phyloP scores from a whole-genome alignment of 768 basidiomycete species.

The Pleurotus pulmonarius region DNA sequence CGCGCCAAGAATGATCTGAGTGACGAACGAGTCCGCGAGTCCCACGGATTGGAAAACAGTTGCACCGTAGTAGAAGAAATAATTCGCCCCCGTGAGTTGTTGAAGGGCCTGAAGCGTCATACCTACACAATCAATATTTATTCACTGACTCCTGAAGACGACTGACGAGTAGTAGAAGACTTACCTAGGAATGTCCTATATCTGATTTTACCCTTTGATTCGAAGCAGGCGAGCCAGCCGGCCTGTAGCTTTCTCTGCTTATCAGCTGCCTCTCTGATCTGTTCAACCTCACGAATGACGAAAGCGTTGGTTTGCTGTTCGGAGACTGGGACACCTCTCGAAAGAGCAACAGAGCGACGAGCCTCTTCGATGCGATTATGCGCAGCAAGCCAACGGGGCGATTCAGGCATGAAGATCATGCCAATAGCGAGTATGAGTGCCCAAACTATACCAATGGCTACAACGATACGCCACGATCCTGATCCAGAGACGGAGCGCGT shows the following conservation, averaged over 20 bases:
- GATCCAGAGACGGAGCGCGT: slow-evolving; percentile 44
- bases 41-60: slow-evolving; percentile 69
- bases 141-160: too few relatives aligned
- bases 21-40: slow-evolving; percentile 60
- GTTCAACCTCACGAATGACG: slow-evolving; percentile 46
- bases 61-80: slow-evolving; percentile 67
- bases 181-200: slow-evolving; percentile 58
- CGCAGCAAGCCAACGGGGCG: slow-evolving; percentile 58
- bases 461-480: slow-evolving; percentile 58
- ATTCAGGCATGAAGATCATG: slow-evolving; percentile 70
- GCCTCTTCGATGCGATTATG: slow-evolving; percentile 47
- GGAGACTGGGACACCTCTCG: slow-evolving; percentile 40
- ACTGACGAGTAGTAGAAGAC: slow-evolving; percentile 6
- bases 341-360: slow-evolving; percentile 39
- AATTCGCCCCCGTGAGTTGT: slow-evolving; percentile 70
- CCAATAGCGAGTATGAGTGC: slow-evolving; percentile 57
- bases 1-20: slow-evolving; percentile 72
- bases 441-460: slow-evolving; percentile 62
- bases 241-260: slow-evolving; percentile 40
- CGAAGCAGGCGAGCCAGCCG: slow-evolving; percentile 72
- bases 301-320: slow-evolving; percentile 37
- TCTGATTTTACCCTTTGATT: slow-evolving; percentile 46
- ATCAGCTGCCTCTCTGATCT: slow-evolving; percentile 50
- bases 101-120: slow-evolving; percentile 69
- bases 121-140: slow-evolving; percentile 20